Conservation (phyloP, 495 filamentous ascomycete genomes). For the Xylaria scruposa region DNA sequence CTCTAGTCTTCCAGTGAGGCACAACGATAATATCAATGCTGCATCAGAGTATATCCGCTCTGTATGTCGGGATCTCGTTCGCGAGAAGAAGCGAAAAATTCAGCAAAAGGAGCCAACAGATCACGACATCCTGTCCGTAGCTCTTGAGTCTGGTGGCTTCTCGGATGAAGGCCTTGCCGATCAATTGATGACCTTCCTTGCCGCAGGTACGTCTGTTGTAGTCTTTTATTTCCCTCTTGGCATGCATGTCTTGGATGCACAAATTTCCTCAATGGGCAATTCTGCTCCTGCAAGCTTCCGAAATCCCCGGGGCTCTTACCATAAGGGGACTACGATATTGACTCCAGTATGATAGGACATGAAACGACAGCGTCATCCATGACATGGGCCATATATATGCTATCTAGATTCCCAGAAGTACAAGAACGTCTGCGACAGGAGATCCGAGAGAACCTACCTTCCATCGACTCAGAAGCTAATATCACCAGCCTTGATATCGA, state of each 20-base stretch:
- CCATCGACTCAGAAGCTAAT: constrained; percentile 48
- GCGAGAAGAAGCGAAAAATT: constrained; percentile 68
- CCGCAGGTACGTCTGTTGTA: constrained; percentile 50
- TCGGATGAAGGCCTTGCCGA: constrained; percentile 81
- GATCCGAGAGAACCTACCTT: constrained; percentile 67
- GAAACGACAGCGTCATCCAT: constrained; percentile 69
- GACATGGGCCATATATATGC: constrained; percentile 62
- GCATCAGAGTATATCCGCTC: constrained; percentile 65
- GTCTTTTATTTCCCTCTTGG: neutral
- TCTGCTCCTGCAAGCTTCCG: too few relatives aligned
- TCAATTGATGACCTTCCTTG: constrained; percentile 95
- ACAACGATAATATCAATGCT: constrained; percentile 65
- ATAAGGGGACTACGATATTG: too few relatives aligned
- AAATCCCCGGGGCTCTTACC: too few relatives aligned
- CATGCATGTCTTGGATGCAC: neutral
- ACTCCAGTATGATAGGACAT: constrained; percentile 60
- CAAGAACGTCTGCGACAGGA: constrained; percentile 60
- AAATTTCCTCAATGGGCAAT: too few relatives aligned
- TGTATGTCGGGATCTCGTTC: constrained; percentile 70
- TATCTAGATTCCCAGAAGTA: constrained; percentile 54
- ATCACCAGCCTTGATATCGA: constrained; percentile 62
- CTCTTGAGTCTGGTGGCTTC: constrained; percentile 77
- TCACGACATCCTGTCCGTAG: constrained; percentile 83
- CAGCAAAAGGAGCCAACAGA: constrained; percentile 58
- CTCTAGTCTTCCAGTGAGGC: constrained; percentile 64